Conservation (phyloP, 163 green algal species). For the Scenedesmus sp. region DNA sequence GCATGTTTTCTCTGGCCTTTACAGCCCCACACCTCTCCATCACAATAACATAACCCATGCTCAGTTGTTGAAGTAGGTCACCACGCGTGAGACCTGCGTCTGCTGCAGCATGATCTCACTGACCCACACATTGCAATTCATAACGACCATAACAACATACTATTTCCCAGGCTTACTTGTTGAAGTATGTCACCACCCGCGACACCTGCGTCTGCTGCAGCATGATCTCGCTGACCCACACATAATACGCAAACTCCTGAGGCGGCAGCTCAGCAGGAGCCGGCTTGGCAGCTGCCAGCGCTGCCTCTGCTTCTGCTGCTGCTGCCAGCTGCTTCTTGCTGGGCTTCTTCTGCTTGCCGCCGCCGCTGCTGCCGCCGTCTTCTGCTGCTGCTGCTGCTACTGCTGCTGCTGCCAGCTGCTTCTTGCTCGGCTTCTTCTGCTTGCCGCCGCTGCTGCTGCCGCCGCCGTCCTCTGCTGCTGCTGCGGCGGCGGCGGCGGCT, state of each 20-base stretch:
- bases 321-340: constrained; percentile 33
- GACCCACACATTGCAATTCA: constrained; percentile 73
- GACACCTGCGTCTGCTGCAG: constrained; percentile 87
- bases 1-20: no score
- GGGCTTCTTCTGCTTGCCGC: constrained; percentile 12
- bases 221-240: constrained; percentile 96
- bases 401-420: constrained; percentile 27
- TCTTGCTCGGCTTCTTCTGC: constrained; percentile 27
- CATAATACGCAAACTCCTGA: constrained; percentile 92
- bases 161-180: constrained; percentile 2
- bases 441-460: background rate
- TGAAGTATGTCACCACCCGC: constrained; percentile 91
- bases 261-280: constrained; percentile 60
- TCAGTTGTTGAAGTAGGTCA: constrained; percentile 76
- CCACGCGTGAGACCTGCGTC: constrained; percentile 79
- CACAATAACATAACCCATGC: no score
- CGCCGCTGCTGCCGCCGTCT: background rate
- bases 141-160: background rate
- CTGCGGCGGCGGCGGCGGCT: background rate
- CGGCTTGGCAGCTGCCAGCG: background rate
- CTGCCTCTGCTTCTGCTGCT: constrained; percentile 38
- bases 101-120: constrained; percentile 95
- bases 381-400: background rate
- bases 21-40: no score
- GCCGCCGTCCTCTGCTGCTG: background rate